Percentiles rank a stretch among this genome's conserved stretches.
Evolutionary conservation across 2,329 filamentous ascomycete genomes (phyloP).

Genomic region (Neopestalotiopsis sp.): DNA sequence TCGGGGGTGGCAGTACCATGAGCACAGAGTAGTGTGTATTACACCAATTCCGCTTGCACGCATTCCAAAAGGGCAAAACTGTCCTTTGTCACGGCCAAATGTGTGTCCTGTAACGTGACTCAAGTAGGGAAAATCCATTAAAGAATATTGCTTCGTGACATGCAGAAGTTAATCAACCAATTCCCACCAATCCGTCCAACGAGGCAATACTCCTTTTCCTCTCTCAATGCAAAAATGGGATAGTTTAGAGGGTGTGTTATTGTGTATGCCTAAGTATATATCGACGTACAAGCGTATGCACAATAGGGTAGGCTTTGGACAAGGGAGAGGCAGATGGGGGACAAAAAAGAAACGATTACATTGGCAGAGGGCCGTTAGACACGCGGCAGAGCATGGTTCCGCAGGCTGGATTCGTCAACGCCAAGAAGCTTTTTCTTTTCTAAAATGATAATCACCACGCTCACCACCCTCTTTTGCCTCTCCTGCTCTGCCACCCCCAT

Average conservation of each 20-base stretch:
- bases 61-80: too few species aligned
- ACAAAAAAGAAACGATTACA: neutral
- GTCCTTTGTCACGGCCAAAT: too few species aligned
- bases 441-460: neutral
- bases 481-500: neutral
- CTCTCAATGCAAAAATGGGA: too few species aligned
- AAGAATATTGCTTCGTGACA: neutral
- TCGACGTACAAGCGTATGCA: neutral
- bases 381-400: conserved; percentile 8
- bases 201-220: too few species aligned
- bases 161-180: neutral
- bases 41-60: too few species aligned
- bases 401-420: conserved; percentile 9
- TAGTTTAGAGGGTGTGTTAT: too few species aligned
- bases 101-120: too few species aligned
- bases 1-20: neutral
- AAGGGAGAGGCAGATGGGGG: neutral
- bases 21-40: neutral
- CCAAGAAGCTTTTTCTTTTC: conserved; percentile 3
- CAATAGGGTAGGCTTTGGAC: neutral
- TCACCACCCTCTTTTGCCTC: neutral
- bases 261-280: too few species aligned
- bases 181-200: conserved; percentile 2
- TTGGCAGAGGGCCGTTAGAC: neutral
- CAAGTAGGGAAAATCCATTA: too few species aligned